Conservation (phyloP, 441 rosid species). For the Pelargonium myrrhifolium region DNA sequence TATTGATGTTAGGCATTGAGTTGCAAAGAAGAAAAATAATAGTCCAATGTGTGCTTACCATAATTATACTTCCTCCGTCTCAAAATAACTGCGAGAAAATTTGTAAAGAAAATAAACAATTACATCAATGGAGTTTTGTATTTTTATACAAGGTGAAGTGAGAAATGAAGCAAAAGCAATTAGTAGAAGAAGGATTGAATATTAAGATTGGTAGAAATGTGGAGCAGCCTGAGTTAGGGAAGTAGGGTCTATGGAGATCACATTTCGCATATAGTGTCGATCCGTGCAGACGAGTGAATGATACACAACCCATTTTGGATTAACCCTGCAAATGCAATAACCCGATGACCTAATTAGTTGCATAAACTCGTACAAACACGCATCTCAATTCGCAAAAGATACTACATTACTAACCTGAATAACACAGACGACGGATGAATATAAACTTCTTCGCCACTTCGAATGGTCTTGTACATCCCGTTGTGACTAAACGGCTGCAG, state of each 20-base stretch:
- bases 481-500: slow-evolving; percentile 58
- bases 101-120: no score
- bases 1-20: no score
- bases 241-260: slow-evolving; percentile 61
- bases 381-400: no score
- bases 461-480: slow-evolving; percentile 81
- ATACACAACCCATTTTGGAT: slow-evolving; percentile 89
- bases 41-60: no score
- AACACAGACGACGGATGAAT: slow-evolving; percentile 87
- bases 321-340: slow-evolving; percentile 45
- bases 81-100: no score
- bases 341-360: background rate
- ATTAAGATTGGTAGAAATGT: slow-evolving; percentile 52
- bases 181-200: background rate
- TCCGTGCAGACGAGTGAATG: slow-evolving; percentile 82
- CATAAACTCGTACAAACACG: background rate
- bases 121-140: no score
- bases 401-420: slow-evolving; percentile 54
- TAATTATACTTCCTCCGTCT: no score
- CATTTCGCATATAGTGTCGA: slow-evolving; percentile 80
- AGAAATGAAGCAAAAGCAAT: background rate
- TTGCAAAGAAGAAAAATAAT: no score
- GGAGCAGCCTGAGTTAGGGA: slow-evolving; percentile 85
- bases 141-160: no score
- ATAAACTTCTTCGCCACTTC: slow-evolving; percentile 86